Evolutionary conservation across 495 filamentous ascomycete genomes (phyloP), one percentile per base, ranked within the genome.

Genomic region (Aspergillus indologenus): DNA sequence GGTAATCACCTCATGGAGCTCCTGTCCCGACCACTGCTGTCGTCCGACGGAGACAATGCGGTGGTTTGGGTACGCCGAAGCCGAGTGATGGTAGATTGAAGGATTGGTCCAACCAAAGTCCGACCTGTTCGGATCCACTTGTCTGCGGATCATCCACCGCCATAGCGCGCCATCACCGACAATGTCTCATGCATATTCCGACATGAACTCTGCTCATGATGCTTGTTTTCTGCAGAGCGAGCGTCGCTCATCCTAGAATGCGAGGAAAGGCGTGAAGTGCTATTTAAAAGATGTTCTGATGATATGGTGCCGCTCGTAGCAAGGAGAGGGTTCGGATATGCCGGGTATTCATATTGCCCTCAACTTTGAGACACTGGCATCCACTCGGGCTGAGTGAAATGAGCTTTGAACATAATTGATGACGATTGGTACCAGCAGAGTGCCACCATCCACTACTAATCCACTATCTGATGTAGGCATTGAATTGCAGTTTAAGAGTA

Each of bases 101-200:
- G 14, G 48, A 51, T 31, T 51, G 48, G 17, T 29, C 15, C 23
- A 24, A 29, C 47, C 47, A 31, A 29, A 20, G 45, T 47, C 22
- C 45, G 45, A 47, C 45, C 22, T 21, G 19, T 9, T 15, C 3
- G 48, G 48, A 1, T 51, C 48, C 48, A 51, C 48, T 26, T 21
- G 34, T 29, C 17, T 18, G 48, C 48, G 48, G 48, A 51, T 51
- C 48, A 18, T 29, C 48, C 23, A 51, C 11, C 15, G 48, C 23
- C 48, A 29, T 51, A 29, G 48, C 48, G 48, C 48, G 26, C 22
- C 22, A 48, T 9, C 45, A 48, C 45, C 9, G 20, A 11, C 24
- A 24, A 51, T 51, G 48, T 51, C 48, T 51, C 48, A 51, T 51
- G 48, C 48, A 51, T 51, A 51, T 51, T 31, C 48, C 23, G 48